These are phyloP conservation scores for Saxispiralis lemnorum DNA, from an alignment of 495 filamentous ascomycete species.

Conservation along the genomic window DNA sequence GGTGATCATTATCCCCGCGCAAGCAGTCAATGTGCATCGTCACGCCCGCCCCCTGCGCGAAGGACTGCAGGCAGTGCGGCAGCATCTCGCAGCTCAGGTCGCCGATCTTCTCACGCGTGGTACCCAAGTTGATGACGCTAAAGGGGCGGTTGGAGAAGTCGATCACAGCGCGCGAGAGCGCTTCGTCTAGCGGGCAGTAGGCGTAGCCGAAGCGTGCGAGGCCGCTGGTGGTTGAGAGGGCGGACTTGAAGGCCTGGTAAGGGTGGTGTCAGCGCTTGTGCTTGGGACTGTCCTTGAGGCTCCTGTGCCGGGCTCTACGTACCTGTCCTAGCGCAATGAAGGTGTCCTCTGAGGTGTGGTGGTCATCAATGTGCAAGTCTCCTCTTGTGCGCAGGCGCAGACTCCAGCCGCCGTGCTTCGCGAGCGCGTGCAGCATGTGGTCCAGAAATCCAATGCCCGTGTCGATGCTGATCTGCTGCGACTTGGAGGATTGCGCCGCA, in stretches of 20 bases:
- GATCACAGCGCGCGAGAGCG: constrained; percentile 80
- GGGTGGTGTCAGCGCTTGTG: background rate
- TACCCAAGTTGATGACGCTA: constrained; percentile 60
- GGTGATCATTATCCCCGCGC: constrained; percentile 84
- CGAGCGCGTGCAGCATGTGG: constrained; percentile 94
- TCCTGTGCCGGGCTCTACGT: background rate
- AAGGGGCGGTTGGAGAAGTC: constrained; percentile 85
- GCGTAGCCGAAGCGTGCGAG: constrained; percentile 78
- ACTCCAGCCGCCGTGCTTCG: constrained; percentile 91
- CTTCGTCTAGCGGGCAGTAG: constrained; percentile 87
- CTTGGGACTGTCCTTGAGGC: background rate
- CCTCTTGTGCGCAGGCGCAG: constrained; percentile 63
- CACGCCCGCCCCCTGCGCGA: constrained; percentile 75
- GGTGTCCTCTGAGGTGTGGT: constrained; percentile 93
- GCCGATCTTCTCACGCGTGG: constrained; percentile 80
- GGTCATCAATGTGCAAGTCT: constrained; percentile 92
- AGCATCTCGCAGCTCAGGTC: constrained; percentile 92
- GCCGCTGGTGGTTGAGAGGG: constrained; percentile 58
- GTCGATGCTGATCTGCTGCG: constrained; percentile 71
- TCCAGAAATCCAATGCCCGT: constrained; percentile 97
- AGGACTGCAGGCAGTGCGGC: constrained; percentile 83
- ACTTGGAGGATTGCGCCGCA: constrained; percentile 61
- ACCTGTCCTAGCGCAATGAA: constrained; percentile 63
- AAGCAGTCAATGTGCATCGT: constrained; percentile 86
- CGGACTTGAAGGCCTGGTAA: constrained; percentile 50